A percentile compares a stretch with the other conserved stretches of the same genome.
Evolutionary conservation across 78 protist species (phyloP).

Genomic region (Protostelium mycophagum): DNA sequence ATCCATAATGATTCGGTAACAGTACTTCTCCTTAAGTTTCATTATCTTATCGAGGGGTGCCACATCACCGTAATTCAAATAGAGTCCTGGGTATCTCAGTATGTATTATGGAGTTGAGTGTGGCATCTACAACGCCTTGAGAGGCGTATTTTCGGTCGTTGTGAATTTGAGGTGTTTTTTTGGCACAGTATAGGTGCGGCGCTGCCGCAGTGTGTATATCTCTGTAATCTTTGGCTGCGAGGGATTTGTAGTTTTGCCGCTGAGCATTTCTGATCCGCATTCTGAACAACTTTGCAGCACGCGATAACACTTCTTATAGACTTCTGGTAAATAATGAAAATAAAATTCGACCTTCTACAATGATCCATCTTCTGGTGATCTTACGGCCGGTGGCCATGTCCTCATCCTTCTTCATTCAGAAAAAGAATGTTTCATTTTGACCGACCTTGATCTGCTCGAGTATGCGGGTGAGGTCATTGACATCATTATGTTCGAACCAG

Average conservation of each 20-base stretch:
- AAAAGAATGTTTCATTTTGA: not conserved
- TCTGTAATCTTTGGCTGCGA: too few species aligned
- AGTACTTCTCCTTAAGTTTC: conserved; percentile 64
- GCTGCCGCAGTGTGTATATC: too few species aligned
- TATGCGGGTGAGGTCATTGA: conserved; percentile 47
- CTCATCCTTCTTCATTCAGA: not conserved
- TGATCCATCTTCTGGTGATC: conserved; percentile 69
- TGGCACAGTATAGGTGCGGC: not conserved
- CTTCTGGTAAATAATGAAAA: not conserved
- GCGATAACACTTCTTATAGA: too few species aligned
- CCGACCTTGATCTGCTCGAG: not conserved
- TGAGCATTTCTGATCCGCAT: too few species aligned
- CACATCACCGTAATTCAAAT: conserved; percentile 65
- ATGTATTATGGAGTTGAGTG: too few species aligned
- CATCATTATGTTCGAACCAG: conserved; percentile 71
- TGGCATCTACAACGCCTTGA: too few species aligned
- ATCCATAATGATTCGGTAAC: conserved; percentile 83
- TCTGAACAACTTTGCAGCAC: too few species aligned
- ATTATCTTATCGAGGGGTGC: conserved; percentile 46
- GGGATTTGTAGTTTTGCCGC: too few species aligned
- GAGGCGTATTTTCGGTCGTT: not conserved
- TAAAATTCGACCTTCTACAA: conserved; percentile 84
- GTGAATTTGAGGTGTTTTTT: not conserved
- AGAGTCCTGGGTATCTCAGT: conserved; percentile 18
- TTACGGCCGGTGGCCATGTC: conserved; percentile 20